Percentiles rank a stretch among this genome's conserved stretches.
These are phyloP conservation scores for Saccharata proteae DNA, from an alignment of 2,329 filamentous ascomycete genomes.

Conservation along the genomic window DNA sequence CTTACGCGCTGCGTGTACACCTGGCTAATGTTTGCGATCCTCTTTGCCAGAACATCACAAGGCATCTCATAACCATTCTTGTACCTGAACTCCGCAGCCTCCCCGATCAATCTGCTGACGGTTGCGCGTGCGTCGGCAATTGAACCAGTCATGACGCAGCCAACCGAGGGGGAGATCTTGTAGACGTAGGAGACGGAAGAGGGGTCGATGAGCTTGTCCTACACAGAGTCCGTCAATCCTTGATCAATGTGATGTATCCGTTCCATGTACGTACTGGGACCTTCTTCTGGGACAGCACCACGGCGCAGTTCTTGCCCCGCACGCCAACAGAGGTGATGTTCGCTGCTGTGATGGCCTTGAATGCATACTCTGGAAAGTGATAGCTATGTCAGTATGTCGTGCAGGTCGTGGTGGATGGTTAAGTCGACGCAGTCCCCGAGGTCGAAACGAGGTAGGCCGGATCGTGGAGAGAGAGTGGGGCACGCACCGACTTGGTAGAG, in stretches of 20 bases:
- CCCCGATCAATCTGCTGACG: slow-evolving; percentile 81
- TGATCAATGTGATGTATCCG: too few species aligned
- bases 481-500: slow-evolving; percentile 73
- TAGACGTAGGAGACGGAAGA: slow-evolving; percentile 96
- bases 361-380: slow-evolving; percentile 71
- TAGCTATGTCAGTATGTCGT: slow-evolving; percentile 1
- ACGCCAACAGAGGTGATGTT: slow-evolving; percentile 98
- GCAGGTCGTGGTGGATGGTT: too few species aligned
- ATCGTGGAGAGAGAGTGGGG: not conserved
- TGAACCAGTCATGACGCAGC: slow-evolving; percentile 96
- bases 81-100: slow-evolving; percentile 96
- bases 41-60: slow-evolving; percentile 89
- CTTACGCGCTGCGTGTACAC: slow-evolving; percentile 94
- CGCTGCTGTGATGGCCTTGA: slow-evolving; percentile 98
- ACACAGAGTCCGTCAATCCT: too few species aligned
- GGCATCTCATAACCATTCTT: slow-evolving; percentile 99
- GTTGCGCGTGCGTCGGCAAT: slow-evolving; percentile 90
- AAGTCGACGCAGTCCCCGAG: not conserved
- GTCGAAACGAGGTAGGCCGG: not conserved
- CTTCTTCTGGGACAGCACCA: slow-evolving; percentile 98
- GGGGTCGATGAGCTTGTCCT: slow-evolving; percentile 95
- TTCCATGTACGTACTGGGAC: slow-evolving; percentile 53
- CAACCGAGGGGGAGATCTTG: slow-evolving; percentile 88
- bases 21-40: slow-evolving; percentile 97
- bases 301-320: slow-evolving; percentile 91